Percentiles rank a stretch among this genome's conserved stretches.
These are phyloP conservation scores for Ophiostoma novo-ulmi DNA, from an alignment of 2,329 filamentous ascomycete species.

Conservation along the genomic window DNA sequence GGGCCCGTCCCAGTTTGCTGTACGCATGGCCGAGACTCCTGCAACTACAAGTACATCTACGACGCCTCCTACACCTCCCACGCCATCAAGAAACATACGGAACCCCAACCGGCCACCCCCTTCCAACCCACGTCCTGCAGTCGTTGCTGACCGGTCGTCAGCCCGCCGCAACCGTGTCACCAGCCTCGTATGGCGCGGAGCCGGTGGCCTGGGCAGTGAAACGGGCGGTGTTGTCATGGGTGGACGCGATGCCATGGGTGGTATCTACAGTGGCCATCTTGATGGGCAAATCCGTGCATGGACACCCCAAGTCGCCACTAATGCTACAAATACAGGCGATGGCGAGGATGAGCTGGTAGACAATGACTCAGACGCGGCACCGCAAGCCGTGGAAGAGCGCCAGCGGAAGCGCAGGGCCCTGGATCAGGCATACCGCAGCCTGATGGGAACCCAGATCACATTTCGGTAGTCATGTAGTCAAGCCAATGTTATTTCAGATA, in stretches of 20 bases:
- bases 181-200: constrained; percentile 65
- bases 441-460: constrained; percentile 68
- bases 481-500: too few relatives aligned
- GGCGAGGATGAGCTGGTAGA: constrained; percentile 46
- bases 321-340: neutral
- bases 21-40: constrained; percentile 28
- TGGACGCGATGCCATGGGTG: constrained; percentile 47
- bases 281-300: constrained; percentile 81
- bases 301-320: constrained; percentile 51
- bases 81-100: neutral
- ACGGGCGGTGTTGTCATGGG: constrained; percentile 57
- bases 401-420: constrained; percentile 72
- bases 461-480: constrained; percentile 39
- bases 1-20: constrained; percentile 48
- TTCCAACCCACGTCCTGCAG: neutral
- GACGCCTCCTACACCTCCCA: neutral
- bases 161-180: constrained; percentile 65
- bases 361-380: constrained; percentile 38
- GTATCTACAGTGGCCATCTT: constrained; percentile 72
- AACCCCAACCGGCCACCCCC: neutral
- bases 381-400: constrained; percentile 44
- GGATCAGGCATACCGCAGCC: constrained; percentile 70
- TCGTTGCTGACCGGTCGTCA: constrained; percentile 28
- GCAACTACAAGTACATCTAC: neutral
- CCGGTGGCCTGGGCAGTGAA: constrained; percentile 51